A percentile compares a stretch with the other conserved stretches of the same genome.
These are phyloP conservation scores for Boehmeria nivea DNA, from an alignment of 306 rosid genomes.

Conservation along the genomic window DNA sequence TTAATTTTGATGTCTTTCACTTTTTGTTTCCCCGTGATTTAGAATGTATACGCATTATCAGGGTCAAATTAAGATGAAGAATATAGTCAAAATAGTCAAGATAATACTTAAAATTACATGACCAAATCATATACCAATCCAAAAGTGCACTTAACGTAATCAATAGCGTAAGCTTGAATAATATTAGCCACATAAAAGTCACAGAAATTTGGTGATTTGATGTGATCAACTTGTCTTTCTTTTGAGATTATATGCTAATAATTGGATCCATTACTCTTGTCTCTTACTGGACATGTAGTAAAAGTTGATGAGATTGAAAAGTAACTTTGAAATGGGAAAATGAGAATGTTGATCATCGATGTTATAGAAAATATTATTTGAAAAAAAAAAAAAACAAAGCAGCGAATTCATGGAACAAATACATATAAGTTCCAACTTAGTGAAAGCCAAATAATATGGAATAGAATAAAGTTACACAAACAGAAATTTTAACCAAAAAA, in stretches of 20 bases:
- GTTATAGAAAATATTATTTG: neutral
- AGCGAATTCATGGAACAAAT: too few relatives aligned
- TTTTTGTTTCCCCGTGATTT: neutral
- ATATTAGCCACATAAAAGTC: slow-evolving; percentile 6
- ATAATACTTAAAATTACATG: slow-evolving; percentile 10
- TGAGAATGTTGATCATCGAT: too few relatives aligned
- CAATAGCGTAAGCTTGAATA: slow-evolving; percentile 10
- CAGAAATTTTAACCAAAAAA: too few relatives aligned
- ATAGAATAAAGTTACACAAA: too few relatives aligned
- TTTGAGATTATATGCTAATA: slow-evolving; percentile 22
- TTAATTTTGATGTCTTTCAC: neutral
- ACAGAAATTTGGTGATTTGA: neutral
- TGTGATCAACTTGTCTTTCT: neutral
- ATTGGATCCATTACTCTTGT: slow-evolving; percentile 6
- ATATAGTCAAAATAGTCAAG: slow-evolving; percentile 40
- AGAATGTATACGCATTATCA: neutral
- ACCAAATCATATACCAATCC: slow-evolving; percentile 9
- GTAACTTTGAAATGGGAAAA: too few relatives aligned
- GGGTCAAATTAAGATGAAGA: slow-evolving; percentile 8
- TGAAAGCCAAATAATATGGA: neutral
- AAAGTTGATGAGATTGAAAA: too few relatives aligned
- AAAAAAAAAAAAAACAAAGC: neutral
- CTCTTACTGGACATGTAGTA: neutral
- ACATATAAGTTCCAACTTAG: too few relatives aligned
- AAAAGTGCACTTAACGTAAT: slow-evolving; percentile 22